Evolutionary conservation across 108 stramenopile genomes (phyloP).

Genomic region (Aurantiochytrium sp.): DNA sequence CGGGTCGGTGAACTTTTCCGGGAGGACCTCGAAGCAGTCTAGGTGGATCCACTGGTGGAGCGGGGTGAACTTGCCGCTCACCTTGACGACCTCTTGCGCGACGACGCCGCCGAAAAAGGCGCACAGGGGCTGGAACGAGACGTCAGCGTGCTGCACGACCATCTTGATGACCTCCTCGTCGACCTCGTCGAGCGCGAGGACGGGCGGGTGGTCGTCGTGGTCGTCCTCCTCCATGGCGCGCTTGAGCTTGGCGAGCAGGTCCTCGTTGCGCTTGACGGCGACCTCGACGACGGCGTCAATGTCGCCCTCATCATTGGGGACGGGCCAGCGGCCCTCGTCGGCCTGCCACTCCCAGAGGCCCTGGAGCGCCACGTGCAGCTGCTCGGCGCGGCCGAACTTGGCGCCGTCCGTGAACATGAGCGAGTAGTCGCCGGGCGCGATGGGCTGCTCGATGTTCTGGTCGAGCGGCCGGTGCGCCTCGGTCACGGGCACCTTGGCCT

Average conservation of each 20-base stretch:
- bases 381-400: slow-evolving; percentile 53
- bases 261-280: slow-evolving; percentile 42
- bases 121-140: slow-evolving; percentile 66
- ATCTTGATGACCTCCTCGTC: slow-evolving; percentile 53
- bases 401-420: slow-evolving; percentile 50
- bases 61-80: slow-evolving; percentile 75
- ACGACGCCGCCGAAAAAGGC: slow-evolving; percentile 77
- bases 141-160: slow-evolving; percentile 58
- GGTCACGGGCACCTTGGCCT: slow-evolving; percentile 48
- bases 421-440: slow-evolving; percentile 41
- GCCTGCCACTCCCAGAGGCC: slow-evolving; percentile 52
- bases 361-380: slow-evolving; percentile 55
- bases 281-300: background rate
- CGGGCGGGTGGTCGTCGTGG: background rate
- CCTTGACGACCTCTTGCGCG: slow-evolving; percentile 81
- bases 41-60: slow-evolving; percentile 65
- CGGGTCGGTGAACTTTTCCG: slow-evolving; percentile 17
- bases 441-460: slow-evolving; percentile 46
- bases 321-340: slow-evolving; percentile 41
- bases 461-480: slow-evolving; percentile 40
- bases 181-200: slow-evolving; percentile 45
- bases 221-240: slow-evolving; percentile 34
- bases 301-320: slow-evolving; percentile 38
- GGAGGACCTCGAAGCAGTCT: slow-evolving; percentile 57
- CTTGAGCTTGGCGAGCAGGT: slow-evolving; percentile 27